A percentile compares a stretch with the other conserved stretches of the same genome.
Evolutionary conservation across 192 early-diverging fungal genomes (phyloP).

Genomic region (Backusella psychrophila): DNA sequence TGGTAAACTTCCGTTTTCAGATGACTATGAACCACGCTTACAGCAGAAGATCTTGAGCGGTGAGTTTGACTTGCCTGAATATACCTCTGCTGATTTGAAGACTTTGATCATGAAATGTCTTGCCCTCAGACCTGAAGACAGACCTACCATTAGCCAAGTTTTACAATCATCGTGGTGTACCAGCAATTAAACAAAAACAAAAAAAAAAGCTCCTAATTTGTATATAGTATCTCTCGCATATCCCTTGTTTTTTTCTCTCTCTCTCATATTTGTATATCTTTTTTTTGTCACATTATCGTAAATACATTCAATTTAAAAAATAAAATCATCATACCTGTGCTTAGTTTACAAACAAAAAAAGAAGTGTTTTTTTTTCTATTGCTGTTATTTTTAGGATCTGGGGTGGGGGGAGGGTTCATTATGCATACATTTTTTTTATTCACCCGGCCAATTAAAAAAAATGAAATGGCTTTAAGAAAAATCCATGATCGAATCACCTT

Average conservation of each 20-base stretch:
- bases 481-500: not conserved
- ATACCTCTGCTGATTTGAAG: constrained; percentile 34
- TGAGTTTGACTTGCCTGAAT: constrained; percentile 43
- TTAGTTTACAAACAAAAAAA: not conserved
- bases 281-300: not conserved
- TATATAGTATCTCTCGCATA: constrained; percentile 1
- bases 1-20: constrained; percentile 70
- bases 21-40: constrained; percentile 68
- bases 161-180: constrained; percentile 23
- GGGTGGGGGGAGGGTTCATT: not conserved
- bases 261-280: not conserved
- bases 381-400: not conserved
- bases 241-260: not conserved
- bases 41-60: constrained; percentile 69
- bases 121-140: constrained; percentile 36
- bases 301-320: not conserved
- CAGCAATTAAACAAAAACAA: not conserved
- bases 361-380: not conserved
- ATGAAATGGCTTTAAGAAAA: not conserved
- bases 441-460: not conserved
- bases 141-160: constrained; percentile 45
- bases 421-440: not conserved
- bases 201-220: not conserved
- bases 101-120: constrained; percentile 47
- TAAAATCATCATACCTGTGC: not conserved